Evolutionary conservation across 2,329 filamentous ascomycete genomes (phyloP), one percentile per base, ranked within the genome.

Genomic region (Thermochaetoides dissita): DNA sequence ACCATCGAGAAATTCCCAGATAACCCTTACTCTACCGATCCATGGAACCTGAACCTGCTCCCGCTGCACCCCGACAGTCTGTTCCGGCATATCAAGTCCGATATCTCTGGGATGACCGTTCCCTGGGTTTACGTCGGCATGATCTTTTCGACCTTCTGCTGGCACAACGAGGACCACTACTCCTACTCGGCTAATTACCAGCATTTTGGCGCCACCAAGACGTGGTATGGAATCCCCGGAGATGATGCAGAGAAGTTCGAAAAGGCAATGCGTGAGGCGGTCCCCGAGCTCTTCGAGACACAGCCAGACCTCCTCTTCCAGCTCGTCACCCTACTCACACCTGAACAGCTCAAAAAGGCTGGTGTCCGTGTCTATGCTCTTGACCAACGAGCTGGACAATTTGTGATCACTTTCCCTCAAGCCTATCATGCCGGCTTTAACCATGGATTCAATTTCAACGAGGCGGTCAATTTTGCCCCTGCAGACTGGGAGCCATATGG

Each of bases 101-200:
- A 98, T 57, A 93, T 98, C 41, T 96, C 91, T 2, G 91, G 91
- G 33, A 98, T 98, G 91, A 98, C 91, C 0, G 89, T 98, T 7
- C 91, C 91, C 0, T 98, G 91, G 91, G 78, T 98, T 3, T 98
- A 98, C 57, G 91, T 98, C 4, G 91, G 91, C 47, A 98, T 98
- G 91, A 93, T 94, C 34, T 98, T 98, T 59, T 98, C 91, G 0
- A 96, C 91, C 0, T 98, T 98, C 57, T 98, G 91, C 62, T 98
- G 91, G 91, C 91, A 98, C 59, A 95, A 94, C 49, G 91, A 98
- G 57, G 91, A 98, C 55, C 91, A 98, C 57, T 95, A 94, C 58
- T 82, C 91, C 2, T 98, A 96, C 58, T 98, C 91, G 1, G 84
- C 91, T 40, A 98, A 98, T 52, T 98, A 96, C 55, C 91, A 98